Conservation (phyloP, 2,329 filamentous ascomycete genomes). For the Cucurbitaria berberidis region DNA sequence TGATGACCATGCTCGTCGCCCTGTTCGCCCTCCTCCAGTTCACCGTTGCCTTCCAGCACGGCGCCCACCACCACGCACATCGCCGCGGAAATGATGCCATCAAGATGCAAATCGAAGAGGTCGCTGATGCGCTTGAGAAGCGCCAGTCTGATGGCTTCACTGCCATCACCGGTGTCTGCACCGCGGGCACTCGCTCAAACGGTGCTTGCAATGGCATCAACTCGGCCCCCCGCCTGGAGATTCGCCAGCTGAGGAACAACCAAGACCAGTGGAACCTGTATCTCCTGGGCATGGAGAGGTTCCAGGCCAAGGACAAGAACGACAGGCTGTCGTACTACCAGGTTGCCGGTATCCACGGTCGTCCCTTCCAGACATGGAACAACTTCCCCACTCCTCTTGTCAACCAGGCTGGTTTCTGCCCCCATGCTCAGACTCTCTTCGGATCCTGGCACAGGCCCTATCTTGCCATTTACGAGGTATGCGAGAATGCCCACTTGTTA, state of each 20-base stretch:
- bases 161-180: slow-evolving; percentile 40
- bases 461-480: slow-evolving; percentile 66
- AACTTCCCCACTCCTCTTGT: slow-evolving; percentile 46
- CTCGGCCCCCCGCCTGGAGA: slow-evolving; percentile 63
- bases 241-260: slow-evolving; percentile 68
- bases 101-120: slow-evolving; percentile 34
- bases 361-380: slow-evolving; percentile 68
- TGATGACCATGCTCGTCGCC: slow-evolving; percentile 43
- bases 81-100: slow-evolving; percentile 28
- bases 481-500: not conserved
- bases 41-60: slow-evolving; percentile 37
- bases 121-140: slow-evolving; percentile 26
- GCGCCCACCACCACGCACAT: slow-evolving; percentile 28
- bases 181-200: slow-evolving; percentile 26
- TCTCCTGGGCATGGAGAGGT: slow-evolving; percentile 73
- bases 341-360: slow-evolving; percentile 79
- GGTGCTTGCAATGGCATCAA: slow-evolving; percentile 35
- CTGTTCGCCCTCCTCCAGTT: slow-evolving; percentile 43
- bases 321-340: slow-evolving; percentile 77
- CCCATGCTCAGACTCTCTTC: slow-evolving; percentile 77
- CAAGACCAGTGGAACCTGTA: slow-evolving; percentile 77
- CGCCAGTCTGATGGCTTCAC: slow-evolving; percentile 31
- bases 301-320: slow-evolving; percentile 71
- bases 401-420: slow-evolving; percentile 73
- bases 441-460: slow-evolving; percentile 86